Conservation (phyloP, 306 rosid species). For the Lathyrus sativus region DNA sequence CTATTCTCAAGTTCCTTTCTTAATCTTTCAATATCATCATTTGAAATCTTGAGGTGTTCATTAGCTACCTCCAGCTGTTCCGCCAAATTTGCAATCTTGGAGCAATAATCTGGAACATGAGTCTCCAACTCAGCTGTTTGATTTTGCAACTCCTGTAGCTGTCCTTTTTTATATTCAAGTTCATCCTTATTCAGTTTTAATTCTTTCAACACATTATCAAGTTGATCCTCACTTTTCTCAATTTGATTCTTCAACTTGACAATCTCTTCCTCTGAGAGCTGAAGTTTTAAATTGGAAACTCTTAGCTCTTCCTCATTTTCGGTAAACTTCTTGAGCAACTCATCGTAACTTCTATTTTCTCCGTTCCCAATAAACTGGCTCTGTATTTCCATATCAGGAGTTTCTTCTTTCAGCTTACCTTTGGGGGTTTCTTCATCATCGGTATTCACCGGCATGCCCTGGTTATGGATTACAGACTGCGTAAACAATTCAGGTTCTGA, state of each 20-base stretch:
- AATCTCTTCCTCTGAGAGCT: constrained; percentile 6
- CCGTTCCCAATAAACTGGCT: constrained; percentile 20
- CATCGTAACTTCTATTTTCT: constrained; percentile 41
- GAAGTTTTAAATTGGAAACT: constrained; percentile 9
- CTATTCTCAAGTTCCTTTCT: constrained; percentile 43
- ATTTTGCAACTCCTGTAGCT: constrained; percentile 49
- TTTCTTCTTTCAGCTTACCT: constrained; percentile 44
- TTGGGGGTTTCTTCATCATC: constrained; percentile 23
- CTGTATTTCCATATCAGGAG: constrained; percentile 43
- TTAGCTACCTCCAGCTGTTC: constrained; percentile 10
- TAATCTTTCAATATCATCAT: neutral
- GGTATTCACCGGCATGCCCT: neutral
- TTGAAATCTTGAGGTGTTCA: neutral
- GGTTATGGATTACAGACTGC: neutral
- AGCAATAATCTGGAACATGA: constrained; percentile 46
- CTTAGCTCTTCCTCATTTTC: constrained; percentile 48
- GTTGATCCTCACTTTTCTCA: neutral
- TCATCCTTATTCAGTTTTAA: neutral
- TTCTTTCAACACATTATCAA: neutral
- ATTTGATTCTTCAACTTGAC: constrained; percentile 8
- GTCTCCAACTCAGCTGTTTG: constrained; percentile 51
- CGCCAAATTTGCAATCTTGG: constrained; percentile 49
- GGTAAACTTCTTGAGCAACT: constrained; percentile 41
- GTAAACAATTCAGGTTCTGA: constrained; percentile 65
- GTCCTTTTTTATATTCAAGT: constrained; percentile 45